Percentiles rank a stretch among this genome's conserved stretches.
Evolutionary conservation across 768 basidiomycete species (phyloP).

Genomic region (Podaxis sp.): DNA sequence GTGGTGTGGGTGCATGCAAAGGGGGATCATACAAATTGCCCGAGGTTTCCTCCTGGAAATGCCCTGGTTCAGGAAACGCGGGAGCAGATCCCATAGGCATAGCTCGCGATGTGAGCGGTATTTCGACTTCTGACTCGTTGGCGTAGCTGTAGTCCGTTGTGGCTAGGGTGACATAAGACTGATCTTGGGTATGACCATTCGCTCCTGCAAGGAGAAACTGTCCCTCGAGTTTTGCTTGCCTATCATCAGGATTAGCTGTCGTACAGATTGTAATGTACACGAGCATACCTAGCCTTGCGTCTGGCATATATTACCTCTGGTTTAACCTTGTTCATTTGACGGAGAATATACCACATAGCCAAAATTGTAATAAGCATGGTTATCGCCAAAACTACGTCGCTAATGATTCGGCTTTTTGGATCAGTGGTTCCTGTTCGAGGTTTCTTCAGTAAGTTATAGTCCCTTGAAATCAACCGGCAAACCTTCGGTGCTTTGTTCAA

Average conservation of each 20-base stretch:
- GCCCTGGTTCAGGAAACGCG: neutral
- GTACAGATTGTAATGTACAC: neutral
- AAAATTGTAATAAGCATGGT: constrained; percentile 68
- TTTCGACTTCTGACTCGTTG: constrained; percentile 3
- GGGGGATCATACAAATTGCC: neutral
- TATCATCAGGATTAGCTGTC: neutral
- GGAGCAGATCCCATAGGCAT: neutral
- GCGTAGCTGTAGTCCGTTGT: neutral
- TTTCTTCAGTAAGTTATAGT: neutral
- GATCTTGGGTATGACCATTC: neutral
- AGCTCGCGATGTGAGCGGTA: constrained; percentile 4
- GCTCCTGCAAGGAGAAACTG: neutral
- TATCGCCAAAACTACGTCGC: constrained; percentile 60
- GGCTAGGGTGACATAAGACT: neutral
- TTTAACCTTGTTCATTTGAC: constrained; percentile 65
- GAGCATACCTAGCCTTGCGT: constrained; percentile 60
- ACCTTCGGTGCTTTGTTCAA: constrained; percentile 49
- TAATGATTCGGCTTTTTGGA: constrained; percentile 58
- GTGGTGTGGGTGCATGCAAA: constrained; percentile 5
- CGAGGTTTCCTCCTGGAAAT: neutral
- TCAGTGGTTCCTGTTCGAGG: constrained; percentile 26
- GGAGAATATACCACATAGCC: constrained; percentile 84
- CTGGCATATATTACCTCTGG: constrained; percentile 62
- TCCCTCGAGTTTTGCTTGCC: constrained; percentile 7
- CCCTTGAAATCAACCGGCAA: neutral